phyloP scores from a whole-genome alignment of 805 yeast species.

The Candida broadrunensis region DNA sequence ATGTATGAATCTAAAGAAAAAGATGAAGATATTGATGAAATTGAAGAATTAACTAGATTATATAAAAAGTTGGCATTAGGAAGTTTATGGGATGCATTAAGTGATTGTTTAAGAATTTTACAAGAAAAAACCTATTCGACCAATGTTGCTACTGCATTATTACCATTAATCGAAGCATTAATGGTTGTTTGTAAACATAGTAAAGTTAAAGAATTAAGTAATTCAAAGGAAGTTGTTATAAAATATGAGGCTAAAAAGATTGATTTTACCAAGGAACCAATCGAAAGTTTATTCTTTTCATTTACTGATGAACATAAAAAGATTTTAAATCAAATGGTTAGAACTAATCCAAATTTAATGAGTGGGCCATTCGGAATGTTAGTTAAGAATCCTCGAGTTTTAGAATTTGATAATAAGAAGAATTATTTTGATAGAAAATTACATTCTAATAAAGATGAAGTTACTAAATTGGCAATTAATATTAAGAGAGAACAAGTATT shows the following conservation, averaged over 20 bases:
- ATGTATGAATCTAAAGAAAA: constrained; percentile 52
- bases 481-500: constrained; percentile 90
- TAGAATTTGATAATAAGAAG: constrained; percentile 93
- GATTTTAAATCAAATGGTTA: constrained; percentile 85
- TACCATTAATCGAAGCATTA: constrained; percentile 86
- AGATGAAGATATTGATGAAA: constrained; percentile 20
- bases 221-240: constrained; percentile 47
- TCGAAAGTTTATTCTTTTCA: constrained; percentile 74
- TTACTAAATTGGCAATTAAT: constrained; percentile 54
- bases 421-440: constrained; percentile 77
- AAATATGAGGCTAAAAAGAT: constrained; percentile 61
- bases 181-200: constrained; percentile 96
- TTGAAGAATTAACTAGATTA: constrained; percentile 52
- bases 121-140: constrained; percentile 53
- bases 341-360: constrained; percentile 88
- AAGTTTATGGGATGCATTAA: constrained; percentile 78
- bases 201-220: constrained; percentile 52
- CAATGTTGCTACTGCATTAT: constrained; percentile 67
- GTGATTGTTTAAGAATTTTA: constrained; percentile 63
- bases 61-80: constrained; percentile 72
- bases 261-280: constrained; percentile 72
- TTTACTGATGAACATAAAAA: constrained; percentile 88
- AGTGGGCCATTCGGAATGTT: constrained; percentile 92
- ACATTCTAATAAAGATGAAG: constrained; percentile 46
- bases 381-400: constrained; percentile 80